phyloP scores from a whole-genome alignment of 106 monocot species.

The Vanilla planifolia region DNA sequence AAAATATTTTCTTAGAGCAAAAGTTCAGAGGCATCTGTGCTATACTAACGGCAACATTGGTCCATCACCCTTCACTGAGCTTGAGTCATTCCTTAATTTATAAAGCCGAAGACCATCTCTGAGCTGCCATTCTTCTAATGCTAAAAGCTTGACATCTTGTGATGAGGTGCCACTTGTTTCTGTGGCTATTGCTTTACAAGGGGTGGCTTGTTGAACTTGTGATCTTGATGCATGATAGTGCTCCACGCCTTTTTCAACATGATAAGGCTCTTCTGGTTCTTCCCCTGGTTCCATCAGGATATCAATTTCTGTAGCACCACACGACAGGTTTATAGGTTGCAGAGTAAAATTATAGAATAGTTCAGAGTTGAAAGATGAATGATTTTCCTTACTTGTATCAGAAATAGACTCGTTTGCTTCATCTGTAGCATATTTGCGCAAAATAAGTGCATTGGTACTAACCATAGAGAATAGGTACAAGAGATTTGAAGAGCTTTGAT shows the following conservation, averaged over 20 bases:
- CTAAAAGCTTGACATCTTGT: neutral
- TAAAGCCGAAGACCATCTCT: slow-evolving; percentile 1
- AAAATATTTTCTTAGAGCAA: neutral
- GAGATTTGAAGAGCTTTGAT: slow-evolving; percentile 12
- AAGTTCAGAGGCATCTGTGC: neutral
- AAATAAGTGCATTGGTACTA: neutral
- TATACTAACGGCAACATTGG: slow-evolving; percentile 19
- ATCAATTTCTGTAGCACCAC: slow-evolving; percentile 11
- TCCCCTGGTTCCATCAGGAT: slow-evolving; percentile 3
- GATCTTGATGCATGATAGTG: neutral
- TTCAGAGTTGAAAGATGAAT: slow-evolving; percentile 1
- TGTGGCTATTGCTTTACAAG: neutral
- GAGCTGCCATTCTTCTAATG: slow-evolving; percentile 3
- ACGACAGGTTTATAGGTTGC: neutral
- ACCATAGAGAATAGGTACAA: slow-evolving; percentile 1
- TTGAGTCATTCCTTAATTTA: slow-evolving; percentile 3
- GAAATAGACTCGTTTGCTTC: neutral
- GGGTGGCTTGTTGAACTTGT: slow-evolving; percentile 1
- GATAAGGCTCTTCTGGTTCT: neutral
- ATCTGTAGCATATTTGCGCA: slow-evolving; percentile 4
- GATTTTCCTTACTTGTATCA: neutral
- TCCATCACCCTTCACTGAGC: slow-evolving; percentile 13
- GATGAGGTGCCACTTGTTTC: neutral
- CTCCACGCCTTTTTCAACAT: neutral
- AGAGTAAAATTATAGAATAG: neutral